Evolutionary conservation across 2,329 filamentous ascomycete species (phyloP), one percentile per base, ranked within the genome.

Genomic region (Phialophora tarda): DNA sequence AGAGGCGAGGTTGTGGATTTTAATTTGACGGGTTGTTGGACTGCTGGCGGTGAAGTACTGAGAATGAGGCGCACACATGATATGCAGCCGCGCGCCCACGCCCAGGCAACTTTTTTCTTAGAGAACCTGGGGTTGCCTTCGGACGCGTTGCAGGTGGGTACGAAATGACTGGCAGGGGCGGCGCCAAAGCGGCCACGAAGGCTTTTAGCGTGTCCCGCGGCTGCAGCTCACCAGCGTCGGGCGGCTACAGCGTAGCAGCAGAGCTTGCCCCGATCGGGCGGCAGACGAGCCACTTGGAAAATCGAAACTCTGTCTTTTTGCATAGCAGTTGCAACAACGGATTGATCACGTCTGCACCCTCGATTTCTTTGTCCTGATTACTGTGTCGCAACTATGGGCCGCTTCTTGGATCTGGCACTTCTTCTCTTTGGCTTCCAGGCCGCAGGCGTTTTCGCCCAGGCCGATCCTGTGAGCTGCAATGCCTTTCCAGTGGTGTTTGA

Each of bases 371-470:
- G 12, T 28, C 59, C 55, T 68, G 62, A 59, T 21, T 41, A 14
- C 53, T 63, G 12, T 12, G 44, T 62, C 65, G 59, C 65, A 78
- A 82, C 77, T 77, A 95, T 95, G 91, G 87, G 89, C 81, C 87
- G 86, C 76, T 84, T 91, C 80, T 89, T 88, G 81, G 84, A 91
- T 75, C 87, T 91, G 73, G 84, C 89, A 66, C 82, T 94, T 74
- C 88, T 89, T 73, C 81, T 93, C 69, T 82, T 92, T 79, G 89
- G 90, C 69, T 82, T 91, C 74, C 86, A 88, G 77, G 85, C 89
- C 72, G 82, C 90, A 71, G 84, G 86, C 77, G 88, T 85, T 74
- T 83, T 87, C 73, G 88, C 88, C 67, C 84, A 88, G 75, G 83
- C 80, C 66, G 82, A 83, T 74, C 48, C 62, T 24, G 70, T 71